Conservation (phyloP, 441 rosid species). For the Adansonia rubrostipa region DNA sequence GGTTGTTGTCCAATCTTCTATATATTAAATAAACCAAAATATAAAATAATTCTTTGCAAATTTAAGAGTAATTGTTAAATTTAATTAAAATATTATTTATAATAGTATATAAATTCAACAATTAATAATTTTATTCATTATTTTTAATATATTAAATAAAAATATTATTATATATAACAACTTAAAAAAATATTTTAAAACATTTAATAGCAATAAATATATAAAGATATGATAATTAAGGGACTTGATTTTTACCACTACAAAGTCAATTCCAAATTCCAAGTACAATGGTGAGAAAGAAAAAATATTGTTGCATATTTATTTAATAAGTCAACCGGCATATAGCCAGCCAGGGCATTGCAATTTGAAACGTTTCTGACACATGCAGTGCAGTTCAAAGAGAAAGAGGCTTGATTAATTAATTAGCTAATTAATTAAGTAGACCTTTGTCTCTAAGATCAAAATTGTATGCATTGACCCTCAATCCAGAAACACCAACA, state of each 20-base stretch:
- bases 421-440: not conserved
- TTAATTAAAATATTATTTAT: not conserved
- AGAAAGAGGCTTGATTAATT: not conserved
- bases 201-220: too few species aligned
- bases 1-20: too few species aligned
- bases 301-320: not conserved
- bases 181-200: too few species aligned
- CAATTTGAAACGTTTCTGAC: not conserved
- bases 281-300: not conserved
- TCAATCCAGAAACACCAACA: not conserved
- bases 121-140: not conserved
- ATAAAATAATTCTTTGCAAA: too few species aligned
- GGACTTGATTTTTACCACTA: not conserved
- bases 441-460: not conserved
- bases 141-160: too few species aligned
- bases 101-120: not conserved
- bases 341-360: not conserved
- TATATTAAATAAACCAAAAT: too few species aligned
- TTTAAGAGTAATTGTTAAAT: too few species aligned
- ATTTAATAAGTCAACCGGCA: slow-evolving; percentile 16
- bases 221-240: not conserved
- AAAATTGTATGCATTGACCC: slow-evolving; percentile 21
- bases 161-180: too few species aligned
- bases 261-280: not conserved
- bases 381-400: not conserved